Base-by-base conservation (phyloP, 2,329 filamentous ascomycete species). In the Lachnellula subtilissima region DNA sequence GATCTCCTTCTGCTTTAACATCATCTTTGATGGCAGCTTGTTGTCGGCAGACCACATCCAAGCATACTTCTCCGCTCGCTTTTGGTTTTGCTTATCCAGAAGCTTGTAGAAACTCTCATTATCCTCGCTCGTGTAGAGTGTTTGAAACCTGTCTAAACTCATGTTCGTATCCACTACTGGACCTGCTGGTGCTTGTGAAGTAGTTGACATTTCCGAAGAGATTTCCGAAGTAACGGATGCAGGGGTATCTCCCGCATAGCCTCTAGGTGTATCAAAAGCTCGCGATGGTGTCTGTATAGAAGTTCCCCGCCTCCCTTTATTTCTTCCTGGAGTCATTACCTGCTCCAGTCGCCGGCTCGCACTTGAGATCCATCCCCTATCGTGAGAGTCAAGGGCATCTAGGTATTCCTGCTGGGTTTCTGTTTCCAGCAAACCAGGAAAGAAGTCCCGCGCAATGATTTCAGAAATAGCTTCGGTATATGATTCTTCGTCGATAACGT, bases 391-490 rank as follows among this genome's bases (percentile, higher is more conserved):
- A 8, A 97, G 75, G 0, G 94, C 94, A 67, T 95, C 87, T 32
- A 99, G 78, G 65, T 97, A 97, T 66, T 99, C 94, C 70, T 91
- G 86, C 71, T 97, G 91, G 0, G 87, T 87, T 65, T 96, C 86
- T 14, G 86, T 86, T 70, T 97, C 91, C 4, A 92, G 76, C 0
- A 99, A 79, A 0, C 93, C 94, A 0, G 94, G 94, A 67, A 97
- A 99, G 77, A 96, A 99, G 77, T 99, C 94, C 62, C 94, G 86
- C 9, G 91, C 90, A 61, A 99, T 96, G 69, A 99, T 97, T 64
- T 94, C 87, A 0, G 92, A 96, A 28, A 99, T 79, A 1, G 89
- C 88, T 56, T 91, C 85, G 2, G 91, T 94, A 72, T 99, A 99
- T 52, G 88, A 85, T 64, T 99, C 93, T 78, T 99, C 94, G 71